Evolutionary conservation across 208 protist species (phyloP).

Genomic region (Herpetomonas samuelpessoai): DNA sequence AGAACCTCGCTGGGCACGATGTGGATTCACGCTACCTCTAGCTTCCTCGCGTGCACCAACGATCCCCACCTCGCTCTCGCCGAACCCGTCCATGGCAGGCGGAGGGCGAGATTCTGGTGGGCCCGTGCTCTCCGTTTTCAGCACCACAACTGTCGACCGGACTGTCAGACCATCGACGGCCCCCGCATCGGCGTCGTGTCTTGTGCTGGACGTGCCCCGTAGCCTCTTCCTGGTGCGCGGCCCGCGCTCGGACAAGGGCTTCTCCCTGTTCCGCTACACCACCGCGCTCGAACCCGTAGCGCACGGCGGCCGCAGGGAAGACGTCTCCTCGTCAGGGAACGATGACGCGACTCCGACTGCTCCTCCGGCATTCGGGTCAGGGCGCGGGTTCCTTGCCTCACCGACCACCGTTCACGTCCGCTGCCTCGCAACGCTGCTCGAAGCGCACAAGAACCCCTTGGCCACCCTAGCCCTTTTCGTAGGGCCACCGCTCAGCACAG

Average conservation of each 20-base stretch:
- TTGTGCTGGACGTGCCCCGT: slow-evolving; percentile 43
- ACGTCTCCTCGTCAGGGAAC: no score
- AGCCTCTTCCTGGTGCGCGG: slow-evolving; percentile 32
- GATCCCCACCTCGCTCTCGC: not conserved
- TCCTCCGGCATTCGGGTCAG: not conserved
- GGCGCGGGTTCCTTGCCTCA: not conserved
- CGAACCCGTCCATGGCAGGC: not conserved
- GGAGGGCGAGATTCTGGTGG: no score
- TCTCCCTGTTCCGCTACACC: slow-evolving; percentile 47
- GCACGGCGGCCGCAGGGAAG: no score
- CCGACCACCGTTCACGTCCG: slow-evolving; percentile 17
- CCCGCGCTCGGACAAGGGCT: slow-evolving; percentile 20
- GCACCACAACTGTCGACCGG: not conserved
- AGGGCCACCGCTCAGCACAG: no score
- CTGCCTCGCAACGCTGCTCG: slow-evolving; percentile 22
- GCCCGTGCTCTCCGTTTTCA: not conserved
- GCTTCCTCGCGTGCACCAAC: not conserved
- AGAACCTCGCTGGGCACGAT: slow-evolving; percentile 16
- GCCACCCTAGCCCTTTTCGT: slow-evolving; percentile 39
- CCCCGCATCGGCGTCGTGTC: slow-evolving; percentile 3
- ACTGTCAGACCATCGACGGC: not conserved
- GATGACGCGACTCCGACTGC: no score
- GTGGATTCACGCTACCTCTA: slow-evolving; percentile 7
- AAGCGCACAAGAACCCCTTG: slow-evolving; percentile 47
- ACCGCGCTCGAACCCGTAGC: no score